Base-by-base conservation (phyloP, 108 stramenopile genomes). In the Skeletonema potamos region DNA sequence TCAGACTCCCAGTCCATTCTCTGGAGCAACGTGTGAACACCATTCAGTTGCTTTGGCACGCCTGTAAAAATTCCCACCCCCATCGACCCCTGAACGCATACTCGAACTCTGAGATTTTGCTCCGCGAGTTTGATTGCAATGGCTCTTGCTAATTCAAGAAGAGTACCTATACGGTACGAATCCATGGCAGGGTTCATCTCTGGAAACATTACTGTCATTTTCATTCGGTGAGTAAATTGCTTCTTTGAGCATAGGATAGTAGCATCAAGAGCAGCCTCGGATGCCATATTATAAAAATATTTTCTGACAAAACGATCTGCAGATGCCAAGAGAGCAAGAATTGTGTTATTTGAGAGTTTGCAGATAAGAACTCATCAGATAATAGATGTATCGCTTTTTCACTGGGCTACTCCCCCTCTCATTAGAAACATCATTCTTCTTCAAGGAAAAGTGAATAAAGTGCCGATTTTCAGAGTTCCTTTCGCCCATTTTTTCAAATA, bases 151-250 rank as follows among this genome's bases (percentile, higher is more conserved):
- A 94, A 70, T 69, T 94, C 93, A 11, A 94, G 76, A 29, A 94
- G 75, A 9, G 93, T 94, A 22, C 90, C 93, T 63, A 94, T 90
- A 10, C 89, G 79, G 74, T 93, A 93, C 17, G 80, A 82, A 51
- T 93, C 93, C 93, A 94, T 94, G 5, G 80, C 77, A 27, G 93
- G 89, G 68, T 94, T 91, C 87, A 89, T 87, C 67, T 91, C 93
- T n/a, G 93, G 93, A 79, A 94, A 91, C 87, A 89, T 81, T 63
- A 67, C 70, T 24, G 75, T 80, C 55, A 94, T 76, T 66, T 90
- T 85, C 90, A 94, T 90, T 20, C 93, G 84, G 65, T 94, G 88
- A 29, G 84, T 78, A 15, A 89, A 74, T 34, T 84, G 79, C 41
- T 80, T 83, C 12, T 89, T 54, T 9, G 87, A 87, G 66, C 90